Conservation (phyloP, 2,329 filamentous ascomycete species). For the Penicillium paneum region DNA sequence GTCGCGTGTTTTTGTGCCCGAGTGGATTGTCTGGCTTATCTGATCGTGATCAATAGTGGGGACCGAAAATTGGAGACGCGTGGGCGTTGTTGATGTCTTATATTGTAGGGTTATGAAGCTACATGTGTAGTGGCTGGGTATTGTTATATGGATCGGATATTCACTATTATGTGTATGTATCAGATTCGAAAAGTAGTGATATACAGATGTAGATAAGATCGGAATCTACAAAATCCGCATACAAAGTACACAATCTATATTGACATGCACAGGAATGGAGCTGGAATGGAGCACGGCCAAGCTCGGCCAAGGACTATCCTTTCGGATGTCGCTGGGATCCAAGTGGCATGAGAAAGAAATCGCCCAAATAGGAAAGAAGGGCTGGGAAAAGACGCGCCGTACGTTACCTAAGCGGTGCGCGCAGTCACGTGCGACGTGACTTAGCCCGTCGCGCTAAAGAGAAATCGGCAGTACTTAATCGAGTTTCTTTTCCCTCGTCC, state of each 20-base stretch:
- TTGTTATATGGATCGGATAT: background rate
- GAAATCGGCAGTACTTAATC: constrained; percentile 29
- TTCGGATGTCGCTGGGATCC: constrained; percentile 23
- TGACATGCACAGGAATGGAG: constrained; percentile 6
- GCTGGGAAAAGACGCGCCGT: constrained; percentile 13
- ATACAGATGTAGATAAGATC: constrained; percentile 9
- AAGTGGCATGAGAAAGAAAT: constrained; percentile 23
- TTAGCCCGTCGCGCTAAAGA: constrained; percentile 39
- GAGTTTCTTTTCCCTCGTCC: constrained; percentile 25
- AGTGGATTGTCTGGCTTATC: constrained; percentile 7
- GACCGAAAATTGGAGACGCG: constrained; percentile 11
- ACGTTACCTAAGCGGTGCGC: constrained; percentile 22
- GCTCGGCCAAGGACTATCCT: constrained; percentile 17
- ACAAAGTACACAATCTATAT: background rate
- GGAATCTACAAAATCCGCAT: background rate
- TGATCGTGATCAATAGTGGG: constrained; percentile 14
- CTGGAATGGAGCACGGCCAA: constrained; percentile 22
- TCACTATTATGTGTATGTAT: background rate
- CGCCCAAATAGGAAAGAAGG: constrained; percentile 4
- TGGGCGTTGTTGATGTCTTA: background rate
- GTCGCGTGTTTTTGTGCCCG: constrained; percentile 13
- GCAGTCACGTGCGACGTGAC: constrained; percentile 41
- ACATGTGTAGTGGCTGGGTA: background rate
- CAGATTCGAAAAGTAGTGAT: background rate
- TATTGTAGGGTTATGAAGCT: background rate